A percentile compares a stretch with the other conserved stretches of the same genome.
Evolutionary conservation across 2,329 filamentous ascomycete genomes (phyloP).

Genomic region (Xylariaceae sp.): DNA sequence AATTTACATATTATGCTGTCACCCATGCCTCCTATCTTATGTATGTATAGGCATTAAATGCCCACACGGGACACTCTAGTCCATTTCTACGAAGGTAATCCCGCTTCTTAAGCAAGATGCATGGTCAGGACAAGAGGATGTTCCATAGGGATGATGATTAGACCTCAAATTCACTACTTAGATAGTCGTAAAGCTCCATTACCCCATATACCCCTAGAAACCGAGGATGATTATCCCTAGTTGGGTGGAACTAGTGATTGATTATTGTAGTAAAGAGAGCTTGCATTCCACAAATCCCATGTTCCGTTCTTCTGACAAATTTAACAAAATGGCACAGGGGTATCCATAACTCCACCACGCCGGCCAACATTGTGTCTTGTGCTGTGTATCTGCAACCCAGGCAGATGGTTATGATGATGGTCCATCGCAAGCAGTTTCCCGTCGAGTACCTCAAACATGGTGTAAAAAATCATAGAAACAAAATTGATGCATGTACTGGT

Average conservation of each 20-base stretch:
- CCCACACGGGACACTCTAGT: background rate
- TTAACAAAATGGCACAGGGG: background rate
- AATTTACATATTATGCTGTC: background rate
- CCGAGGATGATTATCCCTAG: background rate
- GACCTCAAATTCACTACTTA: background rate
- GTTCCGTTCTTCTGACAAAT: background rate
- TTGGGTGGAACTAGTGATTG: background rate
- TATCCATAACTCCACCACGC: conserved; percentile 6
- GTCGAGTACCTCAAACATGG: background rate
- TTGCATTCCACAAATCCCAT: background rate
- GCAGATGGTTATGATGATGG: background rate
- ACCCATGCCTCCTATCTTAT: background rate
- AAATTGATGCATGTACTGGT: background rate
- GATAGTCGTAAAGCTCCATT: background rate
- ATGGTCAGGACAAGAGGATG: background rate
- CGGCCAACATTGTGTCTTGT: background rate
- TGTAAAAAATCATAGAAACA: background rate
- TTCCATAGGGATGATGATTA: background rate
- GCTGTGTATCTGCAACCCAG: background rate
- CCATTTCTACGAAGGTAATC: background rate
- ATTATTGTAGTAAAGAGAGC: background rate
- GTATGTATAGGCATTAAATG: background rate
- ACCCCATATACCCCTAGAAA: background rate
- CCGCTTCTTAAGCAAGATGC: background rate
- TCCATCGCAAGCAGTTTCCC: background rate